These are phyloP conservation scores for Rhododendron vialii DNA, from an alignment of 148 eudicot genomes.

Conservation along the genomic window DNA sequence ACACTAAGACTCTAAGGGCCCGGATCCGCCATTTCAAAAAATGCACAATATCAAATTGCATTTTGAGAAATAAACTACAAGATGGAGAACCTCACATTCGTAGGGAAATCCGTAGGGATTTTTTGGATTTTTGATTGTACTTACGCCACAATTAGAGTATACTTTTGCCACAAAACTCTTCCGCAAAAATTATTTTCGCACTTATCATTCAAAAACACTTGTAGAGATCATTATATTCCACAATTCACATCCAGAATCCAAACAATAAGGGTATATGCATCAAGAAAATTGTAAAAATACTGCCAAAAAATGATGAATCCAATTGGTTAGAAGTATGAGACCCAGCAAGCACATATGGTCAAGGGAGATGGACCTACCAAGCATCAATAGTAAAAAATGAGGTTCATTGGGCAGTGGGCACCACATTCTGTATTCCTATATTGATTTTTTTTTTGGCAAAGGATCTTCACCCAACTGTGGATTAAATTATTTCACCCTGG, in stretches of 20 bases:
- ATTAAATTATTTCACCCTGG: background rate
- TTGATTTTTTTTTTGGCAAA: background rate
- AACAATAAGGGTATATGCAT: background rate
- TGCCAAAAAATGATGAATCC: background rate
- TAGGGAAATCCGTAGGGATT: background rate
- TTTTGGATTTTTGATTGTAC: background rate
- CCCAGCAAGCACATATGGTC: background rate
- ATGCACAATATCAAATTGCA: no score
- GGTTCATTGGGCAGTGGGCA: background rate
- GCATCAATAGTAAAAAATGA: background rate
- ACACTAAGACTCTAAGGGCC: background rate
- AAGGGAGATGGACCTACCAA: background rate
- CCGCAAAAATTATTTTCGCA: background rate
- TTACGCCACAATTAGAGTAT: background rate
- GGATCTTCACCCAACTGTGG: background rate
- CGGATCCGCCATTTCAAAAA: no score
- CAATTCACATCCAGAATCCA: background rate
- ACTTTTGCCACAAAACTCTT: background rate
- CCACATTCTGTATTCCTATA: background rate
- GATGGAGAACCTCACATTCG: no score
- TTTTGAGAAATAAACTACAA: background rate
- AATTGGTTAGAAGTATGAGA: background rate
- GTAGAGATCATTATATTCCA: background rate
- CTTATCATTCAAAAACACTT: background rate
- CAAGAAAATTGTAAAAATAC: background rate